Base-by-base conservation (phyloP, 1,139 yeast genomes). In the Candida frijolesensis region DNA sequence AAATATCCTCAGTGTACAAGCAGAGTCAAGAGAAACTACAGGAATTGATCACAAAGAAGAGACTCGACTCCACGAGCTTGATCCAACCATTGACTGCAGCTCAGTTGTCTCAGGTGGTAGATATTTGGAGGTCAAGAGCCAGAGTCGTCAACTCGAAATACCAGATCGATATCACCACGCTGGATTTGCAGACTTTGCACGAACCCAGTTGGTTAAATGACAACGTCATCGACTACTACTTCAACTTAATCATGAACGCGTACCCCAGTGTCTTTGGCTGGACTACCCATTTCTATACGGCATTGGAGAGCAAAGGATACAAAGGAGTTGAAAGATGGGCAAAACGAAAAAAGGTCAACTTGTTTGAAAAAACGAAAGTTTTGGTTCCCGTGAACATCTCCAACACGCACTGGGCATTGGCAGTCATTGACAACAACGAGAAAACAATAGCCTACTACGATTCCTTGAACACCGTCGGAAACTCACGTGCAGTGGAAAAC, bases 371-470 rank as follows among this genome's bases (percentile, higher is more conserved):
- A 56, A 86, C 85, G 43, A 73, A 80, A 53, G 77, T 95, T 7
- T 76, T 94, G 57, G 85, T 89, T 6, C 99, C 99, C 0, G 85
- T 94, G 27, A 94, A 94, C 63, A 75, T 89, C 30, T 79, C 82
- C 67, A 84, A 86, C 50, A 81, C 94, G 1, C 99, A 94, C 66
- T 94, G 99, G 99, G 95, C 96, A 4, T 70, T 92, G 43, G 92
- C 96, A 0, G 86, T 87, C 27, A 78, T 94, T 34, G 86, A 94
- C 65, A 82, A 90, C 56, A 65, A 66, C 33, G 70, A 74, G 11
- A 77, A 78, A 57, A 74, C 81, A 33, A 83, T 94, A 48, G 74
- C 79, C 34, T 94, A 88, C 62, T 83, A 82, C 59, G 99, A 94
- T 66, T 92, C 98, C 0, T 71, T 94, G 56, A 48, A 45, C 15